Evolutionary conservation across 2,329 filamentous ascomycete species (phyloP).

Genomic region (Plenodomus biglobosus): DNA sequence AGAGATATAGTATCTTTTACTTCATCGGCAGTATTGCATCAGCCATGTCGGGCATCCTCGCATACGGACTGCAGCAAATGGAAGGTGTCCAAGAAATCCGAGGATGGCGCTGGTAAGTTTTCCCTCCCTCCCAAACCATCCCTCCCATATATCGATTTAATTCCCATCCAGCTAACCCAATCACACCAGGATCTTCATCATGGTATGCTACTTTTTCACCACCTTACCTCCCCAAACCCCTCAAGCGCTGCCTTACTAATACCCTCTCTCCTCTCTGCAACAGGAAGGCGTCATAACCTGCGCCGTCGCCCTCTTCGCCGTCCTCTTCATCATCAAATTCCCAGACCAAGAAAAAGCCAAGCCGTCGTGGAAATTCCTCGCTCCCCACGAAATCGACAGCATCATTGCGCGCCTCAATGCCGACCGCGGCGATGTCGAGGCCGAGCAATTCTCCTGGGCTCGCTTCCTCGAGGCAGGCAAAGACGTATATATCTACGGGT

Average conservation of each 20-base stretch:
- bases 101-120: conserved; percentile 23
- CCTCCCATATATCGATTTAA: too few species aligned
- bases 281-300: conserved; percentile 22
- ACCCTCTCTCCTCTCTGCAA: too few species aligned
- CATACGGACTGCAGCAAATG: conserved; percentile 27
- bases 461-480: conserved; percentile 24
- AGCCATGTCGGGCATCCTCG: conserved; percentile 26
- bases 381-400: conserved; percentile 18
- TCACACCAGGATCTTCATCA: conserved; percentile 33
- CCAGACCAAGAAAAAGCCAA: conserved; percentile 24
- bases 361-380: conserved; percentile 25
- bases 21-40: conserved; percentile 28
- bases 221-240: too few species aligned
- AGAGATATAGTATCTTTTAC: conserved; percentile 29
- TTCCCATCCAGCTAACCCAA: too few species aligned
- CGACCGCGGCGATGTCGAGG: conserved; percentile 21
- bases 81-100: conserved; percentile 23
- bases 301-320: conserved; percentile 21
- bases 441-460: conserved; percentile 23
- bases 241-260: too few species aligned
- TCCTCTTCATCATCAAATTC: conserved; percentile 27
- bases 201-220: too few species aligned
- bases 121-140: too few species aligned
- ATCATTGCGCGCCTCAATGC: conserved; percentile 26
- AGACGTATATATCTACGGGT: conserved; percentile 29